Conservation (phyloP, 1,139 yeast genomes). For the Hemisphaericaspora lyxosophila region DNA sequence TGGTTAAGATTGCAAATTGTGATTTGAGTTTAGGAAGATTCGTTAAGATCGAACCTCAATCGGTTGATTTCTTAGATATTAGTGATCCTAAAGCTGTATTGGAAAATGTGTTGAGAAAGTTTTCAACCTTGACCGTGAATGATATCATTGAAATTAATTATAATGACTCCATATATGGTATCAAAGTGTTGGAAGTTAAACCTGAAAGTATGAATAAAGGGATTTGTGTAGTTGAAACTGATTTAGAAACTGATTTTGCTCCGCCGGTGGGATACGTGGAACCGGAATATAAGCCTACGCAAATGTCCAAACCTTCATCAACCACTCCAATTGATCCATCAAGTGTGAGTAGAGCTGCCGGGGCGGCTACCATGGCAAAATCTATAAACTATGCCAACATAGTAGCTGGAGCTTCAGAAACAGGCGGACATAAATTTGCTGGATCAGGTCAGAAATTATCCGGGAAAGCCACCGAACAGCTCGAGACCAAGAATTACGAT, state of each 20-base stretch:
- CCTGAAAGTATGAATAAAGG: conserved; percentile 69
- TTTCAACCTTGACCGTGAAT: conserved; percentile 80
- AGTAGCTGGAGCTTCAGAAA: conserved; percentile 39
- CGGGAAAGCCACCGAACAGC: conserved; percentile 49
- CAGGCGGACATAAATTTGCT: conserved; percentile 31
- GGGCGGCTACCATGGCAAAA: conserved; percentile 78
- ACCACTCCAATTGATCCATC: conserved; percentile 35
- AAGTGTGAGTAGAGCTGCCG: conserved; percentile 40
- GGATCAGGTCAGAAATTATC: conserved; percentile 77
- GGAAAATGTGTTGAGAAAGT: conserved; percentile 86
- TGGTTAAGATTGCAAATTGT: conserved; percentile 71
- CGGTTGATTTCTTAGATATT: conserved; percentile 88
- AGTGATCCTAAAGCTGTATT: conserved; percentile 95
- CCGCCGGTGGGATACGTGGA: conserved; percentile 99
- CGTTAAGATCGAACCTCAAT: conserved; percentile 94
- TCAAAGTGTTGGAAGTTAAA: conserved; percentile 82
- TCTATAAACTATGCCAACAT: conserved; percentile 68
- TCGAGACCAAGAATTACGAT: conserved; percentile 16
- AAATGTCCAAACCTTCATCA: conserved; percentile 29
- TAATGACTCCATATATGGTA: conserved; percentile 75
- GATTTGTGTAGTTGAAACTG: conserved; percentile 95
- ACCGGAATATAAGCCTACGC: conserved; percentile 57
- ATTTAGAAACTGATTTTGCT: conserved; percentile 95
- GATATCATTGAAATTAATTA: conserved; percentile 86
- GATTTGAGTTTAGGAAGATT: conserved; percentile 84